These are phyloP conservation scores for Coniosporium apollinis DNA, from an alignment of 495 filamentous ascomycete genomes.

Conservation along the genomic window DNA sequence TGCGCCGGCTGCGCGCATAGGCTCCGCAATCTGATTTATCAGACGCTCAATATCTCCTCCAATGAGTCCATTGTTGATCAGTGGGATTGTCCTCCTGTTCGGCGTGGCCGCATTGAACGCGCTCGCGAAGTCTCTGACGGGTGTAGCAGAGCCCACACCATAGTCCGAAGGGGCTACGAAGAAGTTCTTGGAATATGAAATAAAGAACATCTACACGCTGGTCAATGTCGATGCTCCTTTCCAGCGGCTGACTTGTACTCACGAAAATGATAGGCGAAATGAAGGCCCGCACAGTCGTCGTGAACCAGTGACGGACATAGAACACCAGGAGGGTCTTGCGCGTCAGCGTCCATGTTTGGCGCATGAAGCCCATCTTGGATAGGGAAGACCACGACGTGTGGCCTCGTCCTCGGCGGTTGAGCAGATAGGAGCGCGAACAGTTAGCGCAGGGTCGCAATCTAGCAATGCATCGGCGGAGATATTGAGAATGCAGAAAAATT, in stretches of 20 bases:
- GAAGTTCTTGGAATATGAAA: slow-evolving; percentile 24
- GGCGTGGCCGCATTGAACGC: slow-evolving; percentile 34
- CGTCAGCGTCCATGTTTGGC: slow-evolving; percentile 57
- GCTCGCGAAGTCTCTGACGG: slow-evolving; percentile 41
- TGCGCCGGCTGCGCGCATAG: slow-evolving; percentile 34
- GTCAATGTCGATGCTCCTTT: not conserved
- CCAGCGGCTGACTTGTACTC: slow-evolving; percentile 3
- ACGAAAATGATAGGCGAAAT: slow-evolving; percentile 55
- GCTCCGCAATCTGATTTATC: slow-evolving; percentile 41
- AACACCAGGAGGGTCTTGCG: slow-evolving; percentile 60
- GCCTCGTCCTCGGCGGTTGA: too few relatives aligned
- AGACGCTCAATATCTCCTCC: slow-evolving; percentile 57
- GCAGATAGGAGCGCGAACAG: too few relatives aligned
- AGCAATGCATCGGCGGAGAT: too few relatives aligned
- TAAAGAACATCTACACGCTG: slow-evolving; percentile 17
- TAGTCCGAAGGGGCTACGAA: slow-evolving; percentile 29
- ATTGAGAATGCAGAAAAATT: too few relatives aligned
- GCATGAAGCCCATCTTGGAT: slow-evolving; percentile 38
- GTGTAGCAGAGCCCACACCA: slow-evolving; percentile 42
- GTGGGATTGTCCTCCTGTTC: slow-evolving; percentile 46
- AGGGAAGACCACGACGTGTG: too few relatives aligned
- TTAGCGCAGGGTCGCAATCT: too few relatives aligned
- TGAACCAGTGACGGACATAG: slow-evolving; percentile 41
- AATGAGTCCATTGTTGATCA: slow-evolving; percentile 55
- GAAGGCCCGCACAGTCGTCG: slow-evolving; percentile 51